phyloP scores from a whole-genome alignment of 108 stramenopile genomes.

The Parmales sp. region DNA sequence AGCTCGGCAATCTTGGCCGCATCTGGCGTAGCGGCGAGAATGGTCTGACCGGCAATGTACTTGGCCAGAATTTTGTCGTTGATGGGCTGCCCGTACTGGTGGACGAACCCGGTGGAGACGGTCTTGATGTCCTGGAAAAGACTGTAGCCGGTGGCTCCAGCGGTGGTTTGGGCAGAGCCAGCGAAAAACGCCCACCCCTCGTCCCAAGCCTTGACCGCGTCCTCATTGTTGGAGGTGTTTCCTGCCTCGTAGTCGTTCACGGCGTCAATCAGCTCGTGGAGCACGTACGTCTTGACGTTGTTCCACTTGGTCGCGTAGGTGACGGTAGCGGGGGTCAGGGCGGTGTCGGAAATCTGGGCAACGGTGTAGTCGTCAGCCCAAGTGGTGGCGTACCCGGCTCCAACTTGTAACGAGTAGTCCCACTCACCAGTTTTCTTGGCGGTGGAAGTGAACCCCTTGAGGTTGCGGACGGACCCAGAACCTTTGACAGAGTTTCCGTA shows the following conservation, averaged over 20 bases:
- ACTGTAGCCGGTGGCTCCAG: too few species aligned
- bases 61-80: too few species aligned
- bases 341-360: not conserved
- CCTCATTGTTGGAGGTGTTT: not conserved
- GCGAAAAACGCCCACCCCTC: not conserved
- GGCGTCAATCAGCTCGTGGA: not conserved
- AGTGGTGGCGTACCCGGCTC: too few species aligned
- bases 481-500: too few species aligned
- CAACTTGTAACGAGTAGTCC: too few species aligned
- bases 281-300: not conserved
- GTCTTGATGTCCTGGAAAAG: too few species aligned
- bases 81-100: too few species aligned
- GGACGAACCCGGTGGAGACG: too few species aligned
- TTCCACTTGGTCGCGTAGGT: not conserved
- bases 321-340: not conserved
- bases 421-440: not conserved
- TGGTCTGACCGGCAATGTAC: too few species aligned
- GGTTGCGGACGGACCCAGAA: conserved; percentile 1
- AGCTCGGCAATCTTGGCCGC: too few species aligned
- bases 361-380: not conserved
- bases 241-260: not conserved
- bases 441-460: not conserved
- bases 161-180: too few species aligned
- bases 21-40: too few species aligned
- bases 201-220: not conserved